Evolutionary conservation across 2,329 filamentous ascomycete species (phyloP).

Genomic region (Neonectria faginata): DNA sequence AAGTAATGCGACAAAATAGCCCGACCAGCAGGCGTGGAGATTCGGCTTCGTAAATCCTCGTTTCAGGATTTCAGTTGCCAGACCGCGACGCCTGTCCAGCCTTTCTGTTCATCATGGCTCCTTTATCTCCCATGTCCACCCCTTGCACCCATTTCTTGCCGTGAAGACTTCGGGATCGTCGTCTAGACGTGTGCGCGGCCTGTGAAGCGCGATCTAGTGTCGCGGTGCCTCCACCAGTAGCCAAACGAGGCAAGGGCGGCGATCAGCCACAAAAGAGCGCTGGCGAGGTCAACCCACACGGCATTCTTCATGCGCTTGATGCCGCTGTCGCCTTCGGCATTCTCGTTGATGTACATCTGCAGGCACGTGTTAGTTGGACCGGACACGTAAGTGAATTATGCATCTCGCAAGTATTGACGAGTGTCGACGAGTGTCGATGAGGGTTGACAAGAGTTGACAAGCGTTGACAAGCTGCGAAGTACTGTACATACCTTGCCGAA

Average conservation of each 20-base stretch:
- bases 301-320: slow-evolving; percentile 85
- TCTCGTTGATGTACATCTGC: slow-evolving; percentile 77
- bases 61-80: slow-evolving; percentile 8
- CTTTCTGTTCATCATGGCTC: background rate
- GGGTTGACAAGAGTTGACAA: too few relatives aligned
- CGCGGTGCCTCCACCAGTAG: slow-evolving; percentile 70
- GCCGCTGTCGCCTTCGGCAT: slow-evolving; percentile 71
- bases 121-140: background rate
- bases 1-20: slow-evolving; percentile 13
- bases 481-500: slow-evolving; percentile 73
- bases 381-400: slow-evolving; percentile 12
- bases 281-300: slow-evolving; percentile 84
- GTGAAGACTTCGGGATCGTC: background rate
- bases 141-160: background rate
- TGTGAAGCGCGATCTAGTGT: slow-evolving; percentile 67
- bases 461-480: background rate
- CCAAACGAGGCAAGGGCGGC: slow-evolving; percentile 66
- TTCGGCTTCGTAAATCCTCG: slow-evolving; percentile 11
- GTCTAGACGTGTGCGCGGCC: slow-evolving; percentile 67
- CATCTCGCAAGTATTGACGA: background rate
- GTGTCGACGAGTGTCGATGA: background rate
- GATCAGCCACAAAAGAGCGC: slow-evolving; percentile 80
- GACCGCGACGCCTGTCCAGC: background rate
- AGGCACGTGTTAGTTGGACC: slow-evolving; percentile 23
- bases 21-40: slow-evolving; percentile 32